Evolutionary conservation across 2,329 filamentous ascomycete genomes (phyloP), one percentile per base, ranked within the genome.

Genomic region (Colletotrichum sp.): DNA sequence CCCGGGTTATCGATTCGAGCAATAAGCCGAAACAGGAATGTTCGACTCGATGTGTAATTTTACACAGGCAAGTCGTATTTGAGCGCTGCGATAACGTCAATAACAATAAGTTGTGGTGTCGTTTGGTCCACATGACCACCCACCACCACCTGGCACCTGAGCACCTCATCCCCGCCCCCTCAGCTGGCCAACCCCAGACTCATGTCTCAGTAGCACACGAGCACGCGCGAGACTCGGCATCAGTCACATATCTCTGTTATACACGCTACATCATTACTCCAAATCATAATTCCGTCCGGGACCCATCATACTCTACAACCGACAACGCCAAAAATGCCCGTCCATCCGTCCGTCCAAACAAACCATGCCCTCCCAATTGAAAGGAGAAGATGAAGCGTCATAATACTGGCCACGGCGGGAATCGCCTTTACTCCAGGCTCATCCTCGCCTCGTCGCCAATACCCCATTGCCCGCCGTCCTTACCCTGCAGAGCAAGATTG

Each of bases 371-470:
- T 30, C 59, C 67, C 32, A 28, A 52, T 8, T 21, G 16, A 43
- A 4, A 39, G 18, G 28, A 26, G n/a, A 48, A 21, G 16, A 48
- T n/a, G 39, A 39, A 63, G 7, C n/a, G 7, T 52, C 14, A 52
- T 30, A 13, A 61, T 28, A 28, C 28, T 13, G 43, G 34, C 48
- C 21, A 18, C 8, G 34, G 21, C 39, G 24, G n/a, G 28, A 16
- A 13, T 55, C 39, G 28, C 30, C 52, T 18, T 71, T 83, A 96
- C 83, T 96, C 95, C 79, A 98, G 86, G 36, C 92, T 94, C 94
- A 98, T 97, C 80, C 93, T 90, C 28, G 94, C 92, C 81, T 98
- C 95, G 82, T 98, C 96, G 2, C 95, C 94, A 66, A 98, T 90
- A 0, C 95, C 95, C 93, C 95, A 96, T 80, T 92, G 90, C 4